These are phyloP conservation scores for Neurospora tetrasperma DNA, from an alignment of 495 filamentous ascomycete genomes.

Conservation along the genomic window DNA sequence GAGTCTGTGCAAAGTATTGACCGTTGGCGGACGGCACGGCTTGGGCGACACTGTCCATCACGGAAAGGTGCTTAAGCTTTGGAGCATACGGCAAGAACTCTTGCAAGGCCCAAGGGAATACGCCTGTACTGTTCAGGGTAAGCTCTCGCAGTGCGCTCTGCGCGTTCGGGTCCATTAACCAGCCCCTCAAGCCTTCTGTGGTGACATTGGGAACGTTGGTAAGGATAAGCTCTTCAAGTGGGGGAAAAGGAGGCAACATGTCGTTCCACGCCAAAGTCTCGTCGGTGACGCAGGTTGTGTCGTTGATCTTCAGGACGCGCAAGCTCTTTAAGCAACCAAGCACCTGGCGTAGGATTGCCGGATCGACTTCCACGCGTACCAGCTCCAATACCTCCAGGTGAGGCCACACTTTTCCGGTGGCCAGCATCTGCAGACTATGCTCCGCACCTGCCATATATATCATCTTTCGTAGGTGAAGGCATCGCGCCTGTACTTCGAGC, in stretches of 20 bases:
- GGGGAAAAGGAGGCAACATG: conserved; percentile 55
- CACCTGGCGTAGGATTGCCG: conserved; percentile 56
- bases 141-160: conserved; percentile 47
- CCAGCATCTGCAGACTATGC: conserved; percentile 60
- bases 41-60: conserved; percentile 54
- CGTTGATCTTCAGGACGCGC: conserved; percentile 58
- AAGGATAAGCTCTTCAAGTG: conserved; percentile 58
- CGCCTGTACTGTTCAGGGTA: conserved; percentile 55
- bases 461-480: conserved; percentile 80
- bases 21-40: conserved; percentile 48
- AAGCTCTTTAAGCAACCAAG: conserved; percentile 56
- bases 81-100: conserved; percentile 52
- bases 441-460: conserved; percentile 70
- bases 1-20: conserved; percentile 43
- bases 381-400: conserved; percentile 76
- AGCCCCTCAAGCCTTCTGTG: conserved; percentile 51
- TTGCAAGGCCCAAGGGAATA: conserved; percentile 52
- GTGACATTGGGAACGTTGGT: conserved; percentile 60
- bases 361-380: conserved; percentile 60
- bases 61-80: conserved; percentile 50
- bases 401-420: conserved; percentile 56
- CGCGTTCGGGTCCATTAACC: conserved; percentile 42
- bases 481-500: conserved; percentile 73
- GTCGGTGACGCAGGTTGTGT: conserved; percentile 62
- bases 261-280: conserved; percentile 54